Base-by-base conservation (phyloP, 495 filamentous ascomycete genomes). In the Penicillium soppii region DNA sequence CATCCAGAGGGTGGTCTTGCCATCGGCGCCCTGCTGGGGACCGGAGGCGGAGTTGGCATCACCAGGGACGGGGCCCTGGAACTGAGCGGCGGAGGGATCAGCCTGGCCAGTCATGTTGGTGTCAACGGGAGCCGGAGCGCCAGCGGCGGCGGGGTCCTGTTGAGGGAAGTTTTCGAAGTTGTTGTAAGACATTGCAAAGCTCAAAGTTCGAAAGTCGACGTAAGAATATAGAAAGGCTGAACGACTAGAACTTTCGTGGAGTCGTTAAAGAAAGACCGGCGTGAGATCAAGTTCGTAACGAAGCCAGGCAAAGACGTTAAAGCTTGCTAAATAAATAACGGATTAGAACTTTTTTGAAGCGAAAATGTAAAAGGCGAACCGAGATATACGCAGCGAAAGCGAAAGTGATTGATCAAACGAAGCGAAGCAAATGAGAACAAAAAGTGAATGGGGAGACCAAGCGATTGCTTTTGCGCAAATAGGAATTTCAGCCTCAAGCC, bases 1-100 rank as follows among this genome's bases (percentile, higher is more conserved):
- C 94, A 99, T 99, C 94, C 88, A 92, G 54, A 92, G 81, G 23
- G 88, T 92, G 26, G 88, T 92, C 81, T 92, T 92, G 45, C 78
- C 78, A 56, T 88, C 86, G 42, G 70, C 75, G 45, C 75, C 80
- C 60, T 78, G 75, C 66, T 80, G 77, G 47, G 81, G 70, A 47
- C 72, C 81, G 32, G 76, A 65, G 51, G 76, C 71, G 47, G 79
- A 72, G 23, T 68, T 70, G 45, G 75, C 71, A 47, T 81, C 76
- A 57, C 79, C 81, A 53, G 75, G 69, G 56, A 77, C 70, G 40
- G 73, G 70, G 21, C 74, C 73, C 60, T 76, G 76, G 69, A 79
- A 88, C 39, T 75, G 71, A 47, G 74, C 78, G 35, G 74, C 70
- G 39, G 76, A 71, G 47, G 75, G 78, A 47, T 83, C 84, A 23